Base-by-base conservation (phyloP, 2,329 filamentous ascomycete genomes). In the Alternaria arborescens region DNA sequence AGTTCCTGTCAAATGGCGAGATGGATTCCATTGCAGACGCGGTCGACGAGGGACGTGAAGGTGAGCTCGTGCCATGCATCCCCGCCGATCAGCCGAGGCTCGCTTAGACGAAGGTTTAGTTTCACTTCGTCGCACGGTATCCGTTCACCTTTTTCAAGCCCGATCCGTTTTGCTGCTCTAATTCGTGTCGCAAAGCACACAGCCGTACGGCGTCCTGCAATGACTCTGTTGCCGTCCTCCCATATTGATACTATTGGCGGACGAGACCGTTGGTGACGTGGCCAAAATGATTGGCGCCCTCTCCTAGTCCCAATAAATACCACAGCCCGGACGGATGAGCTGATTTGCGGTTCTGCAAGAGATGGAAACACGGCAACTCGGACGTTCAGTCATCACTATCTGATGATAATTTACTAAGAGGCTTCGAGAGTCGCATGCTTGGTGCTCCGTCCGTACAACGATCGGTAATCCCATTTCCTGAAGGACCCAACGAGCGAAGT, bases 21-120 rank as follows among this genome's bases (percentile, higher is more conserved):
- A 57, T 20, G 40, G 34, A 28, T 32, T 42, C 26, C 26, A 41
- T 40, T 30, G 47, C 26, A 8, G 42, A 26, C 22, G 30, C 32
- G n/a, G 41, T 53, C 26, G 47, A 38, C 30, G 18, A 32, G 18
- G 8, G 41, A 38, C 24, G 40, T 41, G 24, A 52, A 20, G 41
- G 14, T 38, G 40, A 34, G 30, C 47, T 24, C 47, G 22, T 48
- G 44, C 44, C 28, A 34, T 48, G n/a, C 44, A 34, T 34, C 44
- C n/a, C 28, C 28, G 28, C 44, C 44, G 10, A 26, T 34, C 22
- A 34, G 42, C 42, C 55, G 51, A 58, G 50, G 26, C 16, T 41
- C 42, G 42, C 50, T 36, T 36, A 54, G 41, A n/a, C 12, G 16
- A n/a, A 16, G 41, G 48, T n/a, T 54, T 41, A 30, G 26, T 34